phyloP scores from a whole-genome alignment of 2,329 filamentous ascomycete species.

The Kalmusia sp. region DNA sequence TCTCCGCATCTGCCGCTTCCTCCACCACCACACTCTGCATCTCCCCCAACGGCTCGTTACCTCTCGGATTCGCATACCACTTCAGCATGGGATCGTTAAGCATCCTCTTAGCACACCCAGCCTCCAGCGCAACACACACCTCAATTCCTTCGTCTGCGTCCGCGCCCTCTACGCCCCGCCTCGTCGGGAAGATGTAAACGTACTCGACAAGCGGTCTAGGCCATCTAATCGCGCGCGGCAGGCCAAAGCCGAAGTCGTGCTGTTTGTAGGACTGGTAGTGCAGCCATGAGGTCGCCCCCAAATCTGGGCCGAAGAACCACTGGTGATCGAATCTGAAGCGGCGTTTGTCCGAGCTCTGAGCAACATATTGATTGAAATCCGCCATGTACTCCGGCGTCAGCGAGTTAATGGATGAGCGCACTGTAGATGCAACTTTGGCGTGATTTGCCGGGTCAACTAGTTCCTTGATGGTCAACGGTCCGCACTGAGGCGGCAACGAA shows the following conservation, averaged over 20 bases:
- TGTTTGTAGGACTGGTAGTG: conserved; percentile 27
- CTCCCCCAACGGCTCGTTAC: no score
- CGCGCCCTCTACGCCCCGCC: conserved; percentile 12
- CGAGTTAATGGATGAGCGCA: conserved; percentile 29
- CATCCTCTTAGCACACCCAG: conserved; percentile 16
- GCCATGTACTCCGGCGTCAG: conserved; percentile 25
- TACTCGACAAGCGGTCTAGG: conserved; percentile 24
- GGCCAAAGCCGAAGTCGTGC: conserved; percentile 42
- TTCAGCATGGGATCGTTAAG: conserved; percentile 20
- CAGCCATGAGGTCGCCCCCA: conserved; percentile 34
- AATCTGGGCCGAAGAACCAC: conserved; percentile 34
- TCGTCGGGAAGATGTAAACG: conserved; percentile 23
- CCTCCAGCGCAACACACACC: conserved; percentile 24
- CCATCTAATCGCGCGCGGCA: conserved; percentile 21
- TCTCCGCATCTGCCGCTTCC: no score
- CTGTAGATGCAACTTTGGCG: conserved; percentile 20
- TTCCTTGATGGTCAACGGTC: conserved; percentile 15
- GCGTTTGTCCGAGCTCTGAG: conserved; percentile 25
- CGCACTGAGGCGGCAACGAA: conserved; percentile 20
- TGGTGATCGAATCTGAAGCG: conserved; percentile 26
- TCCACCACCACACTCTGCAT: no score
- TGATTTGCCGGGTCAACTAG: conserved; percentile 20
- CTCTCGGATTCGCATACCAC: conserved; percentile 5
- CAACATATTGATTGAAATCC: conserved; percentile 30
- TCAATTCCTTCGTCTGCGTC: conserved; percentile 26